phyloP scores from a whole-genome alignment of 2,329 filamentous ascomycete genomes.

The Fusarium sp. region DNA sequence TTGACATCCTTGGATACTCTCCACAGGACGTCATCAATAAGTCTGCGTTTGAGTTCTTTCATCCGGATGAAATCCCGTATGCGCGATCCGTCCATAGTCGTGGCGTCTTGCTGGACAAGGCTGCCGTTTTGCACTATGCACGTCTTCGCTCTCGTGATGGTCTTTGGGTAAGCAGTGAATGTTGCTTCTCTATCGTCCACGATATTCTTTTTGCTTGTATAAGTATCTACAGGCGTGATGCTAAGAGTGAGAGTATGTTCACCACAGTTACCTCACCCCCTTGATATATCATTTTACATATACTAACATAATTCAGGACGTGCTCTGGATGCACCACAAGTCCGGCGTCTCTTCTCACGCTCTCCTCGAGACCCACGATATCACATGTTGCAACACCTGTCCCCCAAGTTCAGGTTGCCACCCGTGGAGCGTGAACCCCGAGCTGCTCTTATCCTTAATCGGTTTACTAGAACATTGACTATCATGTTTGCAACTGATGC shows the following conservation, averaged over 20 bases:
- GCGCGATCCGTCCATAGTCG: conserved; percentile 77
- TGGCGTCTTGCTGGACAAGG: conserved; percentile 82
- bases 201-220: conserved; percentile 88
- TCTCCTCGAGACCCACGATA: conserved; percentile 86
- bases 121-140: conserved; percentile 84
- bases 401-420: conserved; percentile 77
- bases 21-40: conserved; percentile 78
- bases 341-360: conserved; percentile 81
- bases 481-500: conserved; percentile 89
- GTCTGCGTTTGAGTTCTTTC: conserved; percentile 88
- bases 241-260: conserved; percentile 77
- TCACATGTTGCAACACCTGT: conserved; percentile 88
- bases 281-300: background rate
- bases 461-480: conserved; percentile 82
- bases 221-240: conserved; percentile 75
- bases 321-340: conserved; percentile 78
- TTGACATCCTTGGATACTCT: conserved; percentile 82
- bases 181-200: conserved; percentile 88
- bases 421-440: conserved; percentile 77
- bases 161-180: conserved; percentile 82
- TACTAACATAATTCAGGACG: conserved; percentile 63
- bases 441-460: conserved; percentile 84
- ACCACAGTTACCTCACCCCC: background rate
- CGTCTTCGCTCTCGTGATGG: conserved; percentile 74
- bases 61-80: conserved; percentile 80